Base-by-base conservation (phyloP, 225 moss, liverwort and hornwort genomes). In the Physcomitrellopsis africana region DNA sequence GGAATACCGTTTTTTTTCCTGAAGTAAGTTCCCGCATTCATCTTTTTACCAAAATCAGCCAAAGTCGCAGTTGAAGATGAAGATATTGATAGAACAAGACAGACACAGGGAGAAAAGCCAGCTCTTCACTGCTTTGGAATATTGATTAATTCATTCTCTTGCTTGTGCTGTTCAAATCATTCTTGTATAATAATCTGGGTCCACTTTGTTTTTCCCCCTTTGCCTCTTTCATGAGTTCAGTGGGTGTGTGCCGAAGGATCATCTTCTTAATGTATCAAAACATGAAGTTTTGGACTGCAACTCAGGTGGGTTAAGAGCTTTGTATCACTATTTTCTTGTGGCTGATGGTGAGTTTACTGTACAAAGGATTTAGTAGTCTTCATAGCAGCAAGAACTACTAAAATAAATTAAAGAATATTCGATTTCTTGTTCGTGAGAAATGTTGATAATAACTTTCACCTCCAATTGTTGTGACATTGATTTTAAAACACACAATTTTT, bases 151-250 rank as follows among this genome's bases (percentile, higher is more conserved):
- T 62, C 73, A 75, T 69, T 72, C 65, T 70, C 70, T 37, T 29
- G 29, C 29, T 78, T 74, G 29, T 72, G 79, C 57, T 79, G 68
- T 79, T 76, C 61, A 63, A 22, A 68, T 72, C 14, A 29, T 79
- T 62, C 49, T 72, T 79, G 83, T 79, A 83, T 62, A 70, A 79
- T 56, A 72, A 67, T 67, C 51, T 62, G 56, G 57, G 60, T 68
- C 75, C 4, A 37, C 32, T 57, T 72, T 43, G 57, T 63, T 76
- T 79, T 79, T 22, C 62, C 51, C 41, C 47, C 7, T 37, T 24
- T 24, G 42, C 60, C 8, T 16, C 67, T 52, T 55, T 26, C 32
- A 44, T 14, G 60, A 82, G 49, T 72, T 49, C 72, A 63, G 56
- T 72, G 16, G 20, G 51, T 79, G 49, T 62, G 18, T 67, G 79